Conservation (phyloP, 208 protist species). For the Blechomonas ayalai region DNA sequence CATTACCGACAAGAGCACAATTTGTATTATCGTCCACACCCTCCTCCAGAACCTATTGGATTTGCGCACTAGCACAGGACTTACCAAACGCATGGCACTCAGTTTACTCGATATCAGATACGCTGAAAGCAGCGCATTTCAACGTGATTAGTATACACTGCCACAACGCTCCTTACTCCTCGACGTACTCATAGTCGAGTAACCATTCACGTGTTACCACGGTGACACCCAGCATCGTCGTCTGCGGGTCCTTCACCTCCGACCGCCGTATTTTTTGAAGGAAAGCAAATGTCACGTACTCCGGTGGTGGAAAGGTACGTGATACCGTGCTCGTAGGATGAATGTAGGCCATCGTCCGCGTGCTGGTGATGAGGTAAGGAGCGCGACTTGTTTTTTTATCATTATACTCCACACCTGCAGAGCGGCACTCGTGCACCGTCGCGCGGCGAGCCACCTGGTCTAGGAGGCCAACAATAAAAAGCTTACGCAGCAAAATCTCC, state of each 20-base stretch:
- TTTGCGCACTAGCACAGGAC: too few species aligned
- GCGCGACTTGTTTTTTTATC: slow-evolving; percentile 70
- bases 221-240: slow-evolving; percentile 86
- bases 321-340: slow-evolving; percentile 81
- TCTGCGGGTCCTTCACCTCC: slow-evolving; percentile 65
- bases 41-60: too few species aligned
- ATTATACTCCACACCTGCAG: slow-evolving; percentile 76
- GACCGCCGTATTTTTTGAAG: slow-evolving; percentile 66
- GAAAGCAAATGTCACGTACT: slow-evolving; percentile 79
- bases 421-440: slow-evolving; percentile 83
- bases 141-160: background rate
- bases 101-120: too few species aligned
- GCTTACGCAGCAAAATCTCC: slow-evolving; percentile 66
- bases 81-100: too few species aligned
- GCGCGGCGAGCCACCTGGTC: slow-evolving; percentile 86
- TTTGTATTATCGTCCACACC: too few species aligned
- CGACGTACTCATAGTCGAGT: slow-evolving; percentile 41
- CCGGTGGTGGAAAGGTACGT: slow-evolving; percentile 74
- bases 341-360: slow-evolving; percentile 68
- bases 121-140: too few species aligned
- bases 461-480: slow-evolving; percentile 82
- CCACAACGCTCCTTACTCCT: slow-evolving; percentile 4
- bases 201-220: slow-evolving; percentile 86
- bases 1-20: too few species aligned
- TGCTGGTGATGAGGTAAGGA: slow-evolving; percentile 69